These are phyloP conservation scores for Candida verbasci DNA, from an alignment of 805 yeast genomes.

Conservation along the genomic window DNA sequence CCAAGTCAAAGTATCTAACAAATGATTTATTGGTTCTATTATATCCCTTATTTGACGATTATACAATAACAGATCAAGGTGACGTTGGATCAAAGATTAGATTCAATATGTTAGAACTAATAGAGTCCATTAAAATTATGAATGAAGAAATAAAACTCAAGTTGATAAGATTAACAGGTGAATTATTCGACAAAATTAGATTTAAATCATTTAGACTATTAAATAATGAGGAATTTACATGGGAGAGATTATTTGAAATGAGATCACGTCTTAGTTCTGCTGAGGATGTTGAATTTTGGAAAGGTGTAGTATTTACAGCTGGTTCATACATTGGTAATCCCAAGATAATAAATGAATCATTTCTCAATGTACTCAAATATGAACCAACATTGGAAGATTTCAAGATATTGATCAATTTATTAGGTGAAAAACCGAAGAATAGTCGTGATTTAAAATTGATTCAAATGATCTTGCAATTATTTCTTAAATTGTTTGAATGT, in stretches of 20 bases:
- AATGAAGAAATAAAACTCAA: slow-evolving; percentile 20
- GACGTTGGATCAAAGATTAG: slow-evolving; percentile 87
- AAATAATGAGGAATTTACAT: slow-evolving; percentile 6
- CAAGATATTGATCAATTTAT: slow-evolving; percentile 16
- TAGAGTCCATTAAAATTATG: slow-evolving; percentile 21
- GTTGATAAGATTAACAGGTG: slow-evolving; percentile 57
- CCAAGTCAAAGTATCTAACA: slow-evolving; percentile 7
- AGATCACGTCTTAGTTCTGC: background rate
- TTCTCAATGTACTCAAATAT: slow-evolving; percentile 31
- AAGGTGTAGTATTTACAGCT: slow-evolving; percentile 48
- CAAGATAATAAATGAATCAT: slow-evolving; percentile 37
- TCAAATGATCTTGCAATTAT: slow-evolving; percentile 20
- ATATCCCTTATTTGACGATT: slow-evolving; percentile 58
- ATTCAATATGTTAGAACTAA: slow-evolving; percentile 40
- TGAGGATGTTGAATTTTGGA: slow-evolving; percentile 41
- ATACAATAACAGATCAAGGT: slow-evolving; percentile 75
- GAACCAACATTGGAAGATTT: slow-evolving; percentile 3
- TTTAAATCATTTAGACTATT: slow-evolving; percentile 33
- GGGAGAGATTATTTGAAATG: slow-evolving; percentile 6
- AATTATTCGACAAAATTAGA: slow-evolving; percentile 56
- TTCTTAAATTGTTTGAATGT: slow-evolving; percentile 39
- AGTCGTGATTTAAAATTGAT: slow-evolving; percentile 16
- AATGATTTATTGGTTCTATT: slow-evolving; percentile 7
- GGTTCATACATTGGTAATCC: slow-evolving; percentile 56
- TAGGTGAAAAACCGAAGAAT: slow-evolving; percentile 9